Conservation (phyloP, 257 asterid genomes). For the Knoxia roxburghii region DNA sequence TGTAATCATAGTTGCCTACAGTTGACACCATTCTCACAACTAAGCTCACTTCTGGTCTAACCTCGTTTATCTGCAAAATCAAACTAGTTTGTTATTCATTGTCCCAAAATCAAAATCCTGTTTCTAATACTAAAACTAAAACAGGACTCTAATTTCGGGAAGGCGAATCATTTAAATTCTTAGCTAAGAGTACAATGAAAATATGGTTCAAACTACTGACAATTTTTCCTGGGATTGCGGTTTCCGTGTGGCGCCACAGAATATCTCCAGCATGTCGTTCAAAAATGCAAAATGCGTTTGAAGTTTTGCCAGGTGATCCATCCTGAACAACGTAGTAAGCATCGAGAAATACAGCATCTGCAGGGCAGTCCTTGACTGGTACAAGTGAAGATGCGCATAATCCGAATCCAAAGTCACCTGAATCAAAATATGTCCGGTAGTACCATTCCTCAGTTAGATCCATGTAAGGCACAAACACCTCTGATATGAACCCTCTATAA, state of each 20-base stretch:
- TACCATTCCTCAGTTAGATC: conserved; percentile 66
- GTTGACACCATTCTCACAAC: conserved; percentile 72
- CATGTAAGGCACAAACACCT: conserved; percentile 72
- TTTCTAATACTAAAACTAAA: too few relatives aligned
- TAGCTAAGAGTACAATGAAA: too few relatives aligned
- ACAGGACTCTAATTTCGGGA: too few relatives aligned
- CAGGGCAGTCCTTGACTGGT: conserved; percentile 55
- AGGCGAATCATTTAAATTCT: not conserved
- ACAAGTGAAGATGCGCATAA: conserved; percentile 42
- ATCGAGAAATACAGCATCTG: conserved; percentile 46
- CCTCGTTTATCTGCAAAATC: not conserved
- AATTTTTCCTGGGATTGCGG: conserved; percentile 30
- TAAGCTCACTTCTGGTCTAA: conserved; percentile 43
- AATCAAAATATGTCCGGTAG: conserved; percentile 51
- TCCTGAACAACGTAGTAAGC: conserved; percentile 36
- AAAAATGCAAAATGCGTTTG: conserved; percentile 47
- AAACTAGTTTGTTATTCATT: too few relatives aligned
- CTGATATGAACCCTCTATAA: conserved; percentile 64
- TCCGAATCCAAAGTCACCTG: conserved; percentile 61
- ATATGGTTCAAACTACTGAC: conserved; percentile 17
- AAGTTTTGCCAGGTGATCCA: conserved; percentile 33
- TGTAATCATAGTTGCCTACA: conserved; percentile 66
- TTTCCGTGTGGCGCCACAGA: conserved; percentile 70
- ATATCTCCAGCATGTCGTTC: conserved; percentile 56
- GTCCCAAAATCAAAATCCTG: too few relatives aligned